Evolutionary conservation across 2,329 filamentous ascomycete genomes (phyloP).

Genomic region (Periconia sp.): DNA sequence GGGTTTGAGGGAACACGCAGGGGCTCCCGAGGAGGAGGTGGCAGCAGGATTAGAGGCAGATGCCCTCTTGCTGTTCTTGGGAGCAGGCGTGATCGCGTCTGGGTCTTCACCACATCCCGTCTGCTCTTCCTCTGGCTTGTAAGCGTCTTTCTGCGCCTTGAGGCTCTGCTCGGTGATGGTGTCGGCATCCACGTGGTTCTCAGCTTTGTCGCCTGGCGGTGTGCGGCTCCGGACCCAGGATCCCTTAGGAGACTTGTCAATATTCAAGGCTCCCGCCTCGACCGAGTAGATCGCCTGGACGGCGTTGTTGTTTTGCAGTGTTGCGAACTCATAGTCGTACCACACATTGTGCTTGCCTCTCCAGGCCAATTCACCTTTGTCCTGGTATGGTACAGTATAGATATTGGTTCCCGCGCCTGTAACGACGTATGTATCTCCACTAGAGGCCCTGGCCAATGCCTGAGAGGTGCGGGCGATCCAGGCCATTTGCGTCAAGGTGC

Average conservation of each 20-base stretch:
- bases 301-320: slow-evolving; percentile 1
- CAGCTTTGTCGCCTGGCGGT: not conserved
- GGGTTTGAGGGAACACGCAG: not conserved
- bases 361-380: not conserved
- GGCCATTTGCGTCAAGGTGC: not conserved
- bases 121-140: not conserved
- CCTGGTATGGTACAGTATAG: slow-evolving; percentile 2
- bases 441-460: slow-evolving; percentile 1
- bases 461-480: slow-evolving; percentile 5
- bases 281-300: not conserved
- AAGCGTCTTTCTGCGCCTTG: slow-evolving; percentile 1
- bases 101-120: not conserved
- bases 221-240: slow-evolving; percentile 1
- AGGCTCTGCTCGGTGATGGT: not conserved
- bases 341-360: slow-evolving; percentile 2
- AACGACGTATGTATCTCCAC: slow-evolving; percentile 1
- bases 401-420: not conserved
- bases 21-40: not conserved
- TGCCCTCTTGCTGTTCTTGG: not conserved
- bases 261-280: not conserved
- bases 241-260: not conserved
- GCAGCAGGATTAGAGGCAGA: not conserved
- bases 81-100: not conserved
- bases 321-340: slow-evolving; percentile 4
- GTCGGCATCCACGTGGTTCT: slow-evolving; percentile 1